Evolutionary conservation across 257 asterid species (phyloP).

Genomic region (Scutellaria baicalensis): DNA sequence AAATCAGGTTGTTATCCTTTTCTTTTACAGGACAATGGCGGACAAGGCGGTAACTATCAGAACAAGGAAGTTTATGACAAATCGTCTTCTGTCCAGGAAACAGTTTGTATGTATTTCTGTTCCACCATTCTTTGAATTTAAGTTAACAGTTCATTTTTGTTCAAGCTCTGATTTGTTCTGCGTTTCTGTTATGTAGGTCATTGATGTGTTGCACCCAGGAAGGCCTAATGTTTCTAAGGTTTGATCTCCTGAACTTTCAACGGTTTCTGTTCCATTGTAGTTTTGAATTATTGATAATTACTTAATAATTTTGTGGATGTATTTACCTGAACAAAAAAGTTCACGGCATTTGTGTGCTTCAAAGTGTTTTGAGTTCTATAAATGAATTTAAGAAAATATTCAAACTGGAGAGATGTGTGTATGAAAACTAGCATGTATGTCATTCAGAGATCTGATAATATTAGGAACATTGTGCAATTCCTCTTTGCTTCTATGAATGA

Average conservation of each 20-base stretch:
- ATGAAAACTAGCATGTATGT: too few species aligned
- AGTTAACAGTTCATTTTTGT: background rate
- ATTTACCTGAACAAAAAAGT: too few species aligned
- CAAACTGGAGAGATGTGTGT: too few species aligned
- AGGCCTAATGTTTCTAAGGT: constrained; percentile 92
- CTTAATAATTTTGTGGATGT: too few species aligned
- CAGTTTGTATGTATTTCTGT: constrained; percentile 50
- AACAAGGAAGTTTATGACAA: constrained; percentile 88
- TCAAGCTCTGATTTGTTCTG: background rate
- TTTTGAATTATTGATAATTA: too few species aligned
- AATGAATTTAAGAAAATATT: too few species aligned
- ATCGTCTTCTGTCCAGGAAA: constrained; percentile 80
- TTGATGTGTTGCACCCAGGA: constrained; percentile 92
- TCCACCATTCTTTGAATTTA: background rate
- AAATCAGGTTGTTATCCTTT: background rate
- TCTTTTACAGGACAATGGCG: constrained; percentile 53
- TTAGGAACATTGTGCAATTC: too few species aligned
- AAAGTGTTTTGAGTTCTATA: background rate
- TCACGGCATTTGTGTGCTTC: background rate
- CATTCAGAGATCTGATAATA: too few species aligned
- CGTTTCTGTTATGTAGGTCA: constrained; percentile 32
- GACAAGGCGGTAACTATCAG: constrained; percentile 89
- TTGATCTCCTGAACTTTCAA: background rate
- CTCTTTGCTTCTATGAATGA: too few species aligned
- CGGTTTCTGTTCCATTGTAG: background rate